Base-by-base conservation (phyloP, 148 eudicot species). In the Rhododendron mucronatum region DNA sequence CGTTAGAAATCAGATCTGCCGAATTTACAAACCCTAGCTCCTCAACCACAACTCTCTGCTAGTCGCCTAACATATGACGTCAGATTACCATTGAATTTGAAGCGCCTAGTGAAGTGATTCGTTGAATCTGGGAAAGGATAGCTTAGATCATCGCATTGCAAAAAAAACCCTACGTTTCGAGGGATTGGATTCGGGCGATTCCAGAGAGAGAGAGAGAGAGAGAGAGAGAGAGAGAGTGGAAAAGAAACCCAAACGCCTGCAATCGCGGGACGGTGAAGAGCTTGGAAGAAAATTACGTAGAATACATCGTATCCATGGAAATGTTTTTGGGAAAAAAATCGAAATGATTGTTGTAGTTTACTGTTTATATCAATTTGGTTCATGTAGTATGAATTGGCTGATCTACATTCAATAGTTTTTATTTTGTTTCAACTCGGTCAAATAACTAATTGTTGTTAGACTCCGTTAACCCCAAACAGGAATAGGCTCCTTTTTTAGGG, bases 1-100 rank as follows among this genome's bases (percentile, higher is more conserved):
- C 51, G 77, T 80, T 41, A 71, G 76, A 83, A 78, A 50, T 81
- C 87, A 85, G 93, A 92, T 90, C 93, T 88, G 83, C 80, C 76
- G 57, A 86, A 53, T 50, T 28, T 28, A 47, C 50, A 84, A 74
- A 35, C 50, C 86, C 69, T 33, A 45, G 37, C 47, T 69, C 85
- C 78, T 67, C 63, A 83, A 50, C 80, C 9, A 30, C 59, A 10
- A 47, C 76, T 21, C 65, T 10, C 63, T 12, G 65, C 44, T 50
- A 69, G 65, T 47, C 80, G 45, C 50, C 81, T 28, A 37, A 74
- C 81, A 75, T 51, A 79, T 55, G 61, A 55, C 61, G 23, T 18
- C 18, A 55, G 61, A 55, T 10, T 35, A 33, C 79, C 55, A 80
- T 74, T 21, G 67, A 74, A 84, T 74, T 69, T n/a, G 39, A 84